Evolutionary conservation across 257 asterid species (phyloP), one percentile per base, ranked within the genome.

Genomic region (Penstemon newberryi): DNA sequence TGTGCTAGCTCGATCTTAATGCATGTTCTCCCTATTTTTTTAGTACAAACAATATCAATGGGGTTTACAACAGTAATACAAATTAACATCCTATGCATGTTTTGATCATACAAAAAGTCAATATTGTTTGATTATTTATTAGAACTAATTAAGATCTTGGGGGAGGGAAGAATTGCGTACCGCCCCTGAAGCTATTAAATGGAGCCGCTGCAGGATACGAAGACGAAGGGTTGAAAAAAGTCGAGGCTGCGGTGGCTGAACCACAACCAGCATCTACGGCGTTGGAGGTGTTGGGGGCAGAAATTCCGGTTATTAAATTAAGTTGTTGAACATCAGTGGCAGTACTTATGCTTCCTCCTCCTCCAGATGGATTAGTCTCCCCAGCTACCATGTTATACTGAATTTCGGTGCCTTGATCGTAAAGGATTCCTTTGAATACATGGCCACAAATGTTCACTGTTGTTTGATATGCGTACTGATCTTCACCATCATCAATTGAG

Each of bases 121-220:
- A 2, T 25, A 25, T 25, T 2, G 33, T 25, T 2, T 25, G 33
- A 25, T 25, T 25, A 25, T 25, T 25, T 25, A 25, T 25, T 25
- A 25, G 33, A 25, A 25, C 33, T 25, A 25, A 25, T 25, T 25
- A 90, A 76, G 97, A 85, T 77, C 98, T 79, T 69, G 96, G 90
- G 44, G 93, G 95, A 69, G 97, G 99, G 90, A 90, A 90, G 93
- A 93, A 90, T 79, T 85, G 95, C 93, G 95, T 93, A 88, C 97
- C 97, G 70, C 95, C 81, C 70, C 87, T 80, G 87, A 82, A 93
- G 76, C 83, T 84, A 75, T 77, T 87, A n/a, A 93, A 65, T 5
- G 88, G 88, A 59, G 96, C 81, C 42, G 33, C 2, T 25, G 33
- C 33, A 25, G 88, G 90, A 58, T 80, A 89, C 38, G 82, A 60